Percentiles rank a stretch among this genome's conserved stretches.
These are phyloP conservation scores for Prosopis cineraria DNA, from an alignment of 306 rosid species.

Conservation along the genomic window DNA sequence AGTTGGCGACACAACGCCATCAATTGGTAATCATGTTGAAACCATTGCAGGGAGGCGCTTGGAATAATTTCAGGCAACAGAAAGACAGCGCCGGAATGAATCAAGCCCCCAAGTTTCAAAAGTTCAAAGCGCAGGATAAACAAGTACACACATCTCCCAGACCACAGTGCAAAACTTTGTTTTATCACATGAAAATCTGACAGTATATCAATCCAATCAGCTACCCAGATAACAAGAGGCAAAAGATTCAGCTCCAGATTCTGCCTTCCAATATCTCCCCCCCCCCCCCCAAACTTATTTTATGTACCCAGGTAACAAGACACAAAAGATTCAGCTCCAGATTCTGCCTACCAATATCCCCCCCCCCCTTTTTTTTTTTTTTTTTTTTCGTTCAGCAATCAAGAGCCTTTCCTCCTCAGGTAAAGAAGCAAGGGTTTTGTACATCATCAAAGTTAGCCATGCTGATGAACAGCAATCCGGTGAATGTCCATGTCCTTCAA, in stretches of 20 bases:
- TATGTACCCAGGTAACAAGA: too few relatives aligned
- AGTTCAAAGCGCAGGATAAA: neutral
- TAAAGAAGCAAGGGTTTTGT: neutral
- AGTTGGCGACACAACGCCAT: too few relatives aligned
- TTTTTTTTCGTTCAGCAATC: too few relatives aligned
- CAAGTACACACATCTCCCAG: neutral
- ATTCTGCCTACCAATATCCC: too few relatives aligned
- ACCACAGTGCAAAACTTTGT: neutral
- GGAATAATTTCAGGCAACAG: neutral
- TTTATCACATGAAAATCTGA: neutral
- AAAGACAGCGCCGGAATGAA: neutral
- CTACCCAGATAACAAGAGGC: slow-evolving; percentile 12
- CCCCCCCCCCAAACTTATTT: too few relatives aligned
- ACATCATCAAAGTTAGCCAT: slow-evolving; percentile 48
- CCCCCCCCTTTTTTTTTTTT: too few relatives aligned
- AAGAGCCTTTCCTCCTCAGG: neutral
- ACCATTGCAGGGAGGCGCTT: neutral
- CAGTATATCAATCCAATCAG: neutral
- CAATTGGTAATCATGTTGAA: too few relatives aligned
- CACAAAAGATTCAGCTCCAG: too few relatives aligned
- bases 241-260: slow-evolving; percentile 18
- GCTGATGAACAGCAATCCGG: slow-evolving; percentile 91
- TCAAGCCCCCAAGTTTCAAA: neutral
- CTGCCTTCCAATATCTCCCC: too few relatives aligned
- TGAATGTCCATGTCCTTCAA: slow-evolving; percentile 98